phyloP scores from a whole-genome alignment of 2,329 filamentous ascomycete genomes.

The Acrodontium crateriforme region DNA sequence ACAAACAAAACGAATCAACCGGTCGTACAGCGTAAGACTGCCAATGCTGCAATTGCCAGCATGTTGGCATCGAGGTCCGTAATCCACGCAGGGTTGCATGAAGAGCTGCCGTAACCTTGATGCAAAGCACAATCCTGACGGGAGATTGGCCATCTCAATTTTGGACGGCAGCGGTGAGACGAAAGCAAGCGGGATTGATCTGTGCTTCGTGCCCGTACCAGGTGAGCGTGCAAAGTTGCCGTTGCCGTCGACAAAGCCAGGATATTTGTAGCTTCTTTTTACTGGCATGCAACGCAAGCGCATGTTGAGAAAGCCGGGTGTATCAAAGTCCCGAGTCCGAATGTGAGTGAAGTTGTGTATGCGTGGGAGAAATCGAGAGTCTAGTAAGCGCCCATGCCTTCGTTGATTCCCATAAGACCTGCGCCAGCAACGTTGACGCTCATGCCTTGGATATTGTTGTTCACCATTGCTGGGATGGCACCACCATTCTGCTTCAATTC shows the following conservation, averaged over 20 bases:
- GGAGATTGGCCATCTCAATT: too few relatives aligned
- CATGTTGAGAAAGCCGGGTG: not conserved
- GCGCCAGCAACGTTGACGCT: constrained; percentile 38
- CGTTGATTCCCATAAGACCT: constrained; percentile 43
- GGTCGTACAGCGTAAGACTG: not conserved
- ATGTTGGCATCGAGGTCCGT: too few relatives aligned
- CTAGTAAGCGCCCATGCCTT: constrained; percentile 29
- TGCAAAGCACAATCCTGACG: too few relatives aligned
- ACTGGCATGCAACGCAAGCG: too few relatives aligned
- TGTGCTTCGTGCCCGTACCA: not conserved
- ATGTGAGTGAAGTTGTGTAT: not conserved
- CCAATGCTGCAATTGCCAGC: too few relatives aligned
- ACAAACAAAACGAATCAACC: not conserved
- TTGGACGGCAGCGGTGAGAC: too few relatives aligned
- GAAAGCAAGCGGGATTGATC: too few relatives aligned
- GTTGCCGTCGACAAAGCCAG: too few relatives aligned
- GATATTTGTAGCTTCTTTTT: too few relatives aligned
- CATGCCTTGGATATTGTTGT: constrained; percentile 27
- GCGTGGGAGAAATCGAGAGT: not conserved
- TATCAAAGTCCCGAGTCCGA: not conserved
- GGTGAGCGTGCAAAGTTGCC: not conserved
- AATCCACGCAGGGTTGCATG: too few relatives aligned
- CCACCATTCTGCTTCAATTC: constrained; percentile 47
- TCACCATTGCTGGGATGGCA: constrained; percentile 18
- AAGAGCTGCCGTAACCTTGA: too few relatives aligned